Base-by-base conservation (phyloP, 73 alveolate species). In the Breviolum minutum region DNA sequence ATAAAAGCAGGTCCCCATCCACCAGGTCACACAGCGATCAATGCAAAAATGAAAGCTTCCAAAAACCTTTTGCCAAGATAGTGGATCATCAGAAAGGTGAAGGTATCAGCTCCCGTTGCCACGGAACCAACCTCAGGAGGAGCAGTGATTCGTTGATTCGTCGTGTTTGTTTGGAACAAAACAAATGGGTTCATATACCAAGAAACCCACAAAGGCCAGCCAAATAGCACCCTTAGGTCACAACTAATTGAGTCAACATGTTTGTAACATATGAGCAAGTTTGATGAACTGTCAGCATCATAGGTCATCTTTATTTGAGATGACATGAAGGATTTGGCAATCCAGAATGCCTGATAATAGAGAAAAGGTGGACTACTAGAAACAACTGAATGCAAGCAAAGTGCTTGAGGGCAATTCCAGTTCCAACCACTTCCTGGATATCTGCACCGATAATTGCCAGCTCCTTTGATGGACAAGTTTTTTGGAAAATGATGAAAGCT, bases 401-500 rank as follows among this genome's bases (percentile, higher is more conserved):
- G 62, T 76, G 94, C 79, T 95, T 74, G 40, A 99, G 89, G 30
- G 99, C 99, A 8, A 99, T 99, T 54, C 99, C 99, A 13, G 99
- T 93, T 11, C 99, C 99, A 40, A 99, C 99, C 69, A 99, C 99
- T 90, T 99, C 99, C 99, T 99, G 99, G 22, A 99, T 99, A 95
- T 99, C 99, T 29, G 99, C 98, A 17, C 99, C 99, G 62, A 99
- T 99, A 68, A 99, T 99, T 13, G 99, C 99, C 30, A 99, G 83
- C 99, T 99, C 99, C 96, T 87, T 87, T 6, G 83, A 71, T 73
- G n/a, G 22, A 13, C 83, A 73, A 10, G 54, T 40, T 40, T 40
- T 40, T 40, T n/a, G n/a, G 54, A 2, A 2, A 40, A 40, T 40
- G 54, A 0, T 40, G 0, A n/a, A n/a, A 0, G 54, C 54, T 40